Percentiles rank a stretch among this genome's conserved stretches.
These are phyloP conservation scores for Bretziella fagacearum DNA, from an alignment of 2,329 filamentous ascomycete species.

Conservation along the genomic window DNA sequence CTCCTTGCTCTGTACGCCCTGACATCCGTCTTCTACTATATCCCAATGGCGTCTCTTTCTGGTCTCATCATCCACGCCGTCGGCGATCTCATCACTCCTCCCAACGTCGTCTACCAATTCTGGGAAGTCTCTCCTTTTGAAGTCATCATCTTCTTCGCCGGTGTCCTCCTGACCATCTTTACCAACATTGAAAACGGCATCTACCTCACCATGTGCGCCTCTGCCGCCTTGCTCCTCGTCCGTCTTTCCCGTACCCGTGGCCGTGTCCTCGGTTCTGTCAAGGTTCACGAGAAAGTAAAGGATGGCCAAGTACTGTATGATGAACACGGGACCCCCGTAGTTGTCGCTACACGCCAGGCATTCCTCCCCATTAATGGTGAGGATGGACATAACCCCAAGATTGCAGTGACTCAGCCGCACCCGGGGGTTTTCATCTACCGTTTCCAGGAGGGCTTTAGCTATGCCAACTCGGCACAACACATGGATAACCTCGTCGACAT, in stretches of 20 bases:
- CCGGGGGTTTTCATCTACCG: slow-evolving; percentile 39
- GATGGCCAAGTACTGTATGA: slow-evolving; percentile 11
- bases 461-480: slow-evolving; percentile 35
- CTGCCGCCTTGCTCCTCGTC: slow-evolving; percentile 63
- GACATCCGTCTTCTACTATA: slow-evolving; percentile 74
- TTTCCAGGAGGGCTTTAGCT: slow-evolving; percentile 39
- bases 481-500: slow-evolving; percentile 31
- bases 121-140: slow-evolving; percentile 74
- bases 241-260: slow-evolving; percentile 70
- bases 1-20: slow-evolving; percentile 72
- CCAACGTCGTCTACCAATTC: slow-evolving; percentile 71
- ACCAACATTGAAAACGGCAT: slow-evolving; percentile 72
- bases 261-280: slow-evolving; percentile 66
- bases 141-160: slow-evolving; percentile 68
- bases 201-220: slow-evolving; percentile 67
- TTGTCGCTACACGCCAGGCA: slow-evolving; percentile 16
- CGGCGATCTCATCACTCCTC: slow-evolving; percentile 67
- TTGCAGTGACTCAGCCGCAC: slow-evolving; percentile 30
- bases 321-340: slow-evolving; percentile 9
- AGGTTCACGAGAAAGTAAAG: slow-evolving; percentile 19
- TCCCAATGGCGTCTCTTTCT: slow-evolving; percentile 57
- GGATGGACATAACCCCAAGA: slow-evolving; percentile 34
- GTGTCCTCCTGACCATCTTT: slow-evolving; percentile 71
- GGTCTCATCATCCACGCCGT: slow-evolving; percentile 87
- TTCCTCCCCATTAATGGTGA: slow-evolving; percentile 32